These are phyloP conservation scores for Tremellales sp. DNA, from an alignment of 1,284 basidiomycete genomes.

Conservation along the genomic window DNA sequence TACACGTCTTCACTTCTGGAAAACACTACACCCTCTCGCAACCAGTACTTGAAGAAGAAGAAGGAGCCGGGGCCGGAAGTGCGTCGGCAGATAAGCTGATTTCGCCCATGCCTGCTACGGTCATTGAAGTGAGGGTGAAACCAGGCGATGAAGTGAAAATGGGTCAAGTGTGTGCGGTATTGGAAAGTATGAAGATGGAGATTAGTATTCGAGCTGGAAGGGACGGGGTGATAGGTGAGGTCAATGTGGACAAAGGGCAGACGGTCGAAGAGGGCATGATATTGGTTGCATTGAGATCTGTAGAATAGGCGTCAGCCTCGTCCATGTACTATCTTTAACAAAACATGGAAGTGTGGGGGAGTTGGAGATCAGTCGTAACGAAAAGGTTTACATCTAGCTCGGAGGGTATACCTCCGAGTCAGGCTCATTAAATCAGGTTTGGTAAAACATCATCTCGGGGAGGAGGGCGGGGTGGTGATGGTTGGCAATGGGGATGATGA, in stretches of 20 bases:
- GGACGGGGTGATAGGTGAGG: slow-evolving; percentile 63
- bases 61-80: background rate
- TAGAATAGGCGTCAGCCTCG: background rate
- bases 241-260: slow-evolving; percentile 73
- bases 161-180: slow-evolving; percentile 72
- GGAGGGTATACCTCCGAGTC: slow-evolving; percentile 21
- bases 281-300: slow-evolving; percentile 56
- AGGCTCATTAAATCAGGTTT: slow-evolving; percentile 52
- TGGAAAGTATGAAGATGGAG: slow-evolving; percentile 97
- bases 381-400: slow-evolving; percentile 27
- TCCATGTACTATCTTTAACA: background rate
- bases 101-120: slow-evolving; percentile 81
- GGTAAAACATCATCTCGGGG: slow-evolving; percentile 38
- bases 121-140: slow-evolving; percentile 76
- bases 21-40: slow-evolving; percentile 24
- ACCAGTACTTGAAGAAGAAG: slow-evolving; percentile 1
- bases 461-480: slow-evolving; percentile 1
- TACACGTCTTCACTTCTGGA: slow-evolving; percentile 37
- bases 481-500: background rate
- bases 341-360: slow-evolving; percentile 3
- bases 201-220: slow-evolving; percentile 71
- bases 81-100: slow-evolving; percentile 21
- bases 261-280: slow-evolving; percentile 83
- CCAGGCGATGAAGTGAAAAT: slow-evolving; percentile 71
- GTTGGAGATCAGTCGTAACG: slow-evolving; percentile 8